Evolutionary conservation across 257 asterid genomes (phyloP), one percentile per base, ranked within the genome.

Genomic region (Solanum dulcamara): DNA sequence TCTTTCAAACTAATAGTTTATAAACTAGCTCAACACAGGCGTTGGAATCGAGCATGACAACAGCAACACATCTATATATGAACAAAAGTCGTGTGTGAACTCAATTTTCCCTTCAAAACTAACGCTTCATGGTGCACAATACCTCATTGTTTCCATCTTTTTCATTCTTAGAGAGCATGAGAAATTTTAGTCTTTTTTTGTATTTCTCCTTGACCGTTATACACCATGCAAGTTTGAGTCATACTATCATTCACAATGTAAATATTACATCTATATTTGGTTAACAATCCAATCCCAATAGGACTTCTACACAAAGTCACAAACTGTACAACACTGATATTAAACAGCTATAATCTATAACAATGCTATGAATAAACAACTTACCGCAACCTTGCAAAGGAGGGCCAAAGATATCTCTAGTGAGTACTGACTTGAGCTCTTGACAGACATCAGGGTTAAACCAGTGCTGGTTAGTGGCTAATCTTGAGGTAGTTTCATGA

Each of bases 321-420:
- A 70, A 22, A 70, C 18, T 70, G 28, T 37, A 17, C n/a, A n/a
- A n/a, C n/a, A n/a, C n/a, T n/a, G n/a, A n/a, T n/a, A n/a, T n/a
- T n/a, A n/a, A n/a, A n/a, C n/a, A n/a, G n/a, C n/a, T n/a, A n/a
- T 6, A 53, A 53, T 20, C 4, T 30, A 50, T 32, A 28, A 2
- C 40, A 72, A 46, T 4, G n/a, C 33, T 72, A 72, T 33, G 10
- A 38, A 38, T 79, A 55, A 80, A 81, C 64, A 53, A 90, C 97
- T 88, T 88, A 93, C 99, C 94, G 88, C 90, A 83, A 96, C 92
- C 87, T 91, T 92, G 94, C 96, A 90, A 80, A 92, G 93, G 87
- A 94, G 89, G 89, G 93, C 90, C 91, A 91, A 87, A 35, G 96
- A 90, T 80, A 92, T 88, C 86, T 93, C 98, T 86, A 91, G 90